Conservation (phyloP, 192 early-diverging fungal genomes). For the Bifiguratus adelaidae region DNA sequence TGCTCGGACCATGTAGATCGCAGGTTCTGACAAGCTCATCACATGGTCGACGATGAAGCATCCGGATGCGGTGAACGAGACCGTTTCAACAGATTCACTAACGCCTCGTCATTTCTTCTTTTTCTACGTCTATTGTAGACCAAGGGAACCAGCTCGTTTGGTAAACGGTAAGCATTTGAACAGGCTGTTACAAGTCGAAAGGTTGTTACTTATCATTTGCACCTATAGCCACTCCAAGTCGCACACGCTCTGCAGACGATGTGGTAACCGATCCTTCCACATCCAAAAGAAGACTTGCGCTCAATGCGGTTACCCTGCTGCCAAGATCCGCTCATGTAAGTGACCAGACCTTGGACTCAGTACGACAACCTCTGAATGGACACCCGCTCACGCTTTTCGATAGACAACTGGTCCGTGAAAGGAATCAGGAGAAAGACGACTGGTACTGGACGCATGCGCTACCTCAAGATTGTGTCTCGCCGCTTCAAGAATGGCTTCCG, state of each 20-base stretch:
- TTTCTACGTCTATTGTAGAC: conserved; percentile 42
- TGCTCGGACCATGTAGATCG: too few species aligned
- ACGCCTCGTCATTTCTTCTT: too few species aligned
- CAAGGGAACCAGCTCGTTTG: conserved; percentile 98
- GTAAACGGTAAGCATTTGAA: conserved; percentile 59
- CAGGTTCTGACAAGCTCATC: too few species aligned
- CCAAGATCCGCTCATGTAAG: conserved; percentile 93
- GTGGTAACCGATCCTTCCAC: conserved; percentile 96
- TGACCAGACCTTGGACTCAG: too few species aligned
- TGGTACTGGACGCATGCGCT: conserved; percentile 95
- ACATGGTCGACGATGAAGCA: too few species aligned
- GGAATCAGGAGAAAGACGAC: conserved; percentile 97
- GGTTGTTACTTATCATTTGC: background rate
- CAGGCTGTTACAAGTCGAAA: background rate
- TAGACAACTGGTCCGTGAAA: conserved; percentile 95
- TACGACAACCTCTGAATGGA: too few species aligned
- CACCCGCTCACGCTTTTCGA: too few species aligned
- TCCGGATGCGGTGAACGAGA: too few species aligned
- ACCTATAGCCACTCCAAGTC: conserved; percentile 83
- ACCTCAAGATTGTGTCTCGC: conserved; percentile 87
- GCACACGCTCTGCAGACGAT: conserved; percentile 96
- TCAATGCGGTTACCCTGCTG: conserved; percentile 96
- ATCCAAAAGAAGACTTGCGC: conserved; percentile 99
- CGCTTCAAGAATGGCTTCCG: conserved; percentile 99
- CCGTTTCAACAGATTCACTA: too few species aligned